A percentile compares a stretch with the other conserved stretches of the same genome.
Evolutionary conservation across 306 rosid species (phyloP).

Genomic region (Hippophae rhamnoides): DNA sequence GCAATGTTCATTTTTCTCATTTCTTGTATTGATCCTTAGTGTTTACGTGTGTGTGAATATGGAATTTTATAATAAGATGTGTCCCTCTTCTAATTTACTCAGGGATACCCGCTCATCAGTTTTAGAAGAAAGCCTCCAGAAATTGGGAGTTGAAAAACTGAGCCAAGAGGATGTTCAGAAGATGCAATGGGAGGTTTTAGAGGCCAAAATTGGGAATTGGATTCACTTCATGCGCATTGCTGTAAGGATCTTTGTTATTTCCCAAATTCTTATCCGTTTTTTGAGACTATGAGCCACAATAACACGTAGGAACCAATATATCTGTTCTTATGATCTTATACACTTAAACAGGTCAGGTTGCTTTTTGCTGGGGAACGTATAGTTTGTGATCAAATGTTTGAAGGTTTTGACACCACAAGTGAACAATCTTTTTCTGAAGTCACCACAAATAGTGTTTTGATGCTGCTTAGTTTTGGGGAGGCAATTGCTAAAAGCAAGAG

Average conservation of each 20-base stretch:
- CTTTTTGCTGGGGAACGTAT: conserved; percentile 89
- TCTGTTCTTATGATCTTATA: conserved; percentile 13
- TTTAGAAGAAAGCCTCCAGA: conserved; percentile 84
- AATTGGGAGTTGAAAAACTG: conserved; percentile 91
- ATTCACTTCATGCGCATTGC: conserved; percentile 98
- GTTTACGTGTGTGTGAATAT: not conserved
- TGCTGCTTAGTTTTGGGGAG: conserved; percentile 90
- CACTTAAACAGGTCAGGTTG: conserved; percentile 67
- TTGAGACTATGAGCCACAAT: too few relatives aligned
- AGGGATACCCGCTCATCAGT: conserved; percentile 82
- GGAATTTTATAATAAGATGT: not conserved
- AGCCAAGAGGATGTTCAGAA: conserved; percentile 94
- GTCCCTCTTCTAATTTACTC: conserved; percentile 14
- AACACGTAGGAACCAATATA: not conserved
- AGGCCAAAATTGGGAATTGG: conserved; percentile 99
- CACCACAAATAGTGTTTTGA: conserved; percentile 74
- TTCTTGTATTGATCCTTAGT: too few relatives aligned
- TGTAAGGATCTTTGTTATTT: conserved; percentile 38
- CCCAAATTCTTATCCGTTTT: not conserved
- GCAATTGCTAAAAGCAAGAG: conserved; percentile 96
- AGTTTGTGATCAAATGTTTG: conserved; percentile 87
- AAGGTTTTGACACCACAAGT: conserved; percentile 68
- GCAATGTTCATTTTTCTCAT: not conserved
- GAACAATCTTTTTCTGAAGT: conserved; percentile 94
- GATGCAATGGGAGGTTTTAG: conserved; percentile 95